These are phyloP conservation scores for Heteromeles arbutifolia DNA, from an alignment of 306 rosid genomes.

Conservation along the genomic window DNA sequence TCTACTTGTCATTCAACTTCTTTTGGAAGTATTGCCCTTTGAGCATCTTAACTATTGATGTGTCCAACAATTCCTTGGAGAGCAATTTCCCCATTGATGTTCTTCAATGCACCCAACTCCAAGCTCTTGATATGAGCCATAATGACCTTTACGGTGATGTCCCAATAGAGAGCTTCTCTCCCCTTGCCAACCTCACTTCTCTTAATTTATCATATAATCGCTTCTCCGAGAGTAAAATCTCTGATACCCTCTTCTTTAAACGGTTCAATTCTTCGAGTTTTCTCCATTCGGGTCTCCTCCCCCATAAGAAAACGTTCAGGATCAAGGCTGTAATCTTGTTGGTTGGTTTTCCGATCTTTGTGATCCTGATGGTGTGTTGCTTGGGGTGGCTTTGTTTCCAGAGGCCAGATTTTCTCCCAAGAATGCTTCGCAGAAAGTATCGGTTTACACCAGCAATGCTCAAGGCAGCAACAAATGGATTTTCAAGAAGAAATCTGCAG, in stretches of 20 bases:
- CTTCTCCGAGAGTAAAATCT: slow-evolving; percentile 44
- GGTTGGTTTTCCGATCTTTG: slow-evolving; percentile 51
- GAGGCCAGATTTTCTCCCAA: slow-evolving; percentile 62
- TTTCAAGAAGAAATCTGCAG: slow-evolving; percentile 35
- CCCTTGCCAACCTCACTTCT: slow-evolving; percentile 42
- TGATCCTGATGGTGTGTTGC: slow-evolving; percentile 38
- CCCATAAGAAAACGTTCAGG: slow-evolving; percentile 28
- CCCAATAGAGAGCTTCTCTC: slow-evolving; percentile 43
- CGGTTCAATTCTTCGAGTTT: slow-evolving; percentile 50
- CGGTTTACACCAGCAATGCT: slow-evolving; percentile 48
- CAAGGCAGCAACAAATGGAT: slow-evolving; percentile 48
- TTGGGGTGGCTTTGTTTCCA: slow-evolving; percentile 50
- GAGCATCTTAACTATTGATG: slow-evolving; percentile 43
- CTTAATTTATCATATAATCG: slow-evolving; percentile 52
- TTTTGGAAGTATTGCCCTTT: slow-evolving; percentile 73
- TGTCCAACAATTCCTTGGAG: slow-evolving; percentile 52
- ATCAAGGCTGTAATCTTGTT: slow-evolving; percentile 37
- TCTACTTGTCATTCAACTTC: slow-evolving; percentile 65
- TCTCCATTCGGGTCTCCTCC: slow-evolving; percentile 51
- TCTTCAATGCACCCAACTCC: slow-evolving; percentile 50
- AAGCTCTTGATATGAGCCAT: slow-evolving; percentile 52
- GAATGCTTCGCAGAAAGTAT: slow-evolving; percentile 25
- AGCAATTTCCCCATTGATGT: slow-evolving; percentile 49
- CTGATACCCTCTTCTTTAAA: slow-evolving; percentile 40
- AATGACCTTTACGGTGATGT: slow-evolving; percentile 52